Evolutionary conservation across 176 grass and related monocot species (phyloP), one percentile per base, ranked within the genome.

Genomic region (Bromus sterilis): DNA sequence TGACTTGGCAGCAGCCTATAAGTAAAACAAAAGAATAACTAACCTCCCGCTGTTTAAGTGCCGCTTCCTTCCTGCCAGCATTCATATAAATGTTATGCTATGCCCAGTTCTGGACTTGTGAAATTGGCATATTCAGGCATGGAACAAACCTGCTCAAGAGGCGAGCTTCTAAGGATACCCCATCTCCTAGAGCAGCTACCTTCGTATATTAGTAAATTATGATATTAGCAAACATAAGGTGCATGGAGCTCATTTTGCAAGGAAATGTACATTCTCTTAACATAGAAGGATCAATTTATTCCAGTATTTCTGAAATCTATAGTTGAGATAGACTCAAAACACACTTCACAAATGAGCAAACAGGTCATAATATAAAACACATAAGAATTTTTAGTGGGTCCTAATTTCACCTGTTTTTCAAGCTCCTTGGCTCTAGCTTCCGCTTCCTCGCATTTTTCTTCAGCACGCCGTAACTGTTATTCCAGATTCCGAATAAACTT

Each of bases 121-220:
- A 78, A 74, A 68, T 25, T 81, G 35, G 63, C 36, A 75, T 61
- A 63, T n/a, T 82, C 37, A 79, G 72, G 64, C 67, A 78, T 46
- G 37, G 23, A 30, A 65, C 82, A 56, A 88, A 99, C 97, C 97
- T 99, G 88, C 89, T 99, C 78, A 99, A 95, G 80, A 99, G 80
- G 65, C 89, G 91, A 36, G 93, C 93, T 88, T 99, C 97, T 77
- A 95, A 89, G 25, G 93, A 95, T 74, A 93, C 97, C 24, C 97
- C 97, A 58, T 99, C 97, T 77, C 97, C 97, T n/a, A 99, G 97
- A 82, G 97, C 91, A 51, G 97, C 85, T 73, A 99, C 97, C 97
- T 99, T 53, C 20, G 83, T 67, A 93, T 88, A 82, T 71, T 60
- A 89, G 80, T 48, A 88, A 82, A 79, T 51, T 76, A 73, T 39